Evolutionary conservation across 2,329 filamentous ascomycete species (phyloP).

Genomic region (Venturia nashicola): DNA sequence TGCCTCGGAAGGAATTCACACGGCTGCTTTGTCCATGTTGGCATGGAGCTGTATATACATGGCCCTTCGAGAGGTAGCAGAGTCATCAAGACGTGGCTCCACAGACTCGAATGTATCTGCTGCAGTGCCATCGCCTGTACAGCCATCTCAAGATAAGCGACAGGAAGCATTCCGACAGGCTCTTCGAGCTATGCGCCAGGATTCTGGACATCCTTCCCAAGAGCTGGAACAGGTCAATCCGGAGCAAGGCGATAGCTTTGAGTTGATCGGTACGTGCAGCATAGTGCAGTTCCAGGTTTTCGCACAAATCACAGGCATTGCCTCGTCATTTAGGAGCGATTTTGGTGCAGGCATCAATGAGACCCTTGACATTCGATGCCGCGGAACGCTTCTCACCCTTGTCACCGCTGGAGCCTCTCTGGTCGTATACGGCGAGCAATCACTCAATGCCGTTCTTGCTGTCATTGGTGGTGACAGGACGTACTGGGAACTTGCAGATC

Average conservation of each 20-base stretch:
- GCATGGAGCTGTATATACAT: slow-evolving; percentile 61
- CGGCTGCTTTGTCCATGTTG: slow-evolving; percentile 62
- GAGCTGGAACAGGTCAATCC: background rate
- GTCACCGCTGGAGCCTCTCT: background rate
- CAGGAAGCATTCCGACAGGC: background rate
- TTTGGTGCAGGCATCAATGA: background rate
- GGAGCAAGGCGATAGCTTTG: background rate
- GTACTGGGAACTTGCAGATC: slow-evolving; percentile 8
- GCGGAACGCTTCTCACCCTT: background rate
- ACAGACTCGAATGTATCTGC: background rate
- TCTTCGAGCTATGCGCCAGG: background rate
- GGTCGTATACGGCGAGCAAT: slow-evolving; percentile 3
- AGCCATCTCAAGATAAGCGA: background rate
- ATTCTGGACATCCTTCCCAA: background rate
- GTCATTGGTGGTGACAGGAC: slow-evolving; percentile 1
- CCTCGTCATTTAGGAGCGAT: background rate
- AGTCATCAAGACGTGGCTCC: background rate
- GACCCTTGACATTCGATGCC: background rate
- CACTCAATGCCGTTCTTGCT: slow-evolving; percentile 5
- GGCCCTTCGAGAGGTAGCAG: background rate
- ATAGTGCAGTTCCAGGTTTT: slow-evolving; percentile 1
- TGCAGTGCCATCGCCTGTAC: background rate
- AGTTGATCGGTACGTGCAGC: background rate
- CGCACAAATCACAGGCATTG: background rate
- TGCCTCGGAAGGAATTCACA: slow-evolving; percentile 42